Base-by-base conservation (phyloP, 2,329 filamentous ascomycete genomes). In the Beauveria caledonica region DNA sequence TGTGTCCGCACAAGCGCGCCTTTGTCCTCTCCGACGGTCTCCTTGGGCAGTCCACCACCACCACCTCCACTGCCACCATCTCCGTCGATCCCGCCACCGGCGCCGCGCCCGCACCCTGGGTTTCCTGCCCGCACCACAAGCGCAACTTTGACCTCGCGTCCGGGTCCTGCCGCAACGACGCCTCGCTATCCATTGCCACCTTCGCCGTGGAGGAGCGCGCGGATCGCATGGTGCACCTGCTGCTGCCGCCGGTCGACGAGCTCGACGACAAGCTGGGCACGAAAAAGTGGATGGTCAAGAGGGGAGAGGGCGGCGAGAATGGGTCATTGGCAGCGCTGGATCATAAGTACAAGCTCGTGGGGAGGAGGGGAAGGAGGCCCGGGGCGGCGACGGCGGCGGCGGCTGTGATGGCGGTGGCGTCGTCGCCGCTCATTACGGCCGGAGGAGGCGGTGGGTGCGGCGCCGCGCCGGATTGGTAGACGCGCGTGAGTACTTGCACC, bases 1-100 rank as follows among this genome's bases (percentile, higher is more conserved):
- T 96, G 92, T 96, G 92, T 71, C 92, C 92, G 10, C 91, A 96
- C 76, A 94, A 93, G 75, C 87, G 91, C 11, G 87, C 91, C 1
- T 96, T 96, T 68, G 87, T 92, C n/a, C 83, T 96, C 27, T 88
- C 88, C 0, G 92, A 96, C 70, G 90, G 91, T 1, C 77, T 96
- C 9, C 82, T 96, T 51, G 92, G 92, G 45, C 87, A 90, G 64
- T 81, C 85, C 25, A 65, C 71, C 17, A 46, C 46, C 46, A 40
- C 27, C 23, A 21, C 33, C 27, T 40, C 55, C 5, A 50, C 46
- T 2, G 46, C 33, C 55, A 49, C 27, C 33, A 29, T 58, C 23
- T 51, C 55, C 36, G 46, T 51, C 33, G 42, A 39, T 7, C 58
- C 63, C 64, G 42, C 65, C 57, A 68, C 74, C 62, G 63, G 64